phyloP scores from a whole-genome alignment of 176 grass and related monocot genomes.

The Triticum monococcum region DNA sequence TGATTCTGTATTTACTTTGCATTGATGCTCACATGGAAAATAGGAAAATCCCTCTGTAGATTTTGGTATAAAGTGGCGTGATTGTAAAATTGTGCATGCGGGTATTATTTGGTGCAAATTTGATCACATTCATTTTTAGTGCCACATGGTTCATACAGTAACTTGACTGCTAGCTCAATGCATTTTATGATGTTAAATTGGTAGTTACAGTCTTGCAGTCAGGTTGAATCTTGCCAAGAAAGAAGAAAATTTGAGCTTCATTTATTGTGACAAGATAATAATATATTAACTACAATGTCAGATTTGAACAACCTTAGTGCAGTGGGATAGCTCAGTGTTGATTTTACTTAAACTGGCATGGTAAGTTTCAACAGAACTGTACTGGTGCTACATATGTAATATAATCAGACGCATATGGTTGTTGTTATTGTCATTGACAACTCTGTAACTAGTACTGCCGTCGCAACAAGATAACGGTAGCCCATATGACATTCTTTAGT shows the following conservation, averaged over 20 bases:
- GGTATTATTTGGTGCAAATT: constrained; percentile 10
- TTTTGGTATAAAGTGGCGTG: not conserved
- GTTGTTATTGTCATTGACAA: not conserved
- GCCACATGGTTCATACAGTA: constrained; percentile 3
- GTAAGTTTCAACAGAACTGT: not conserved
- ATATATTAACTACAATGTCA: not conserved
- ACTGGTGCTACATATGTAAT: not conserved
- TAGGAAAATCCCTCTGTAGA: not conserved
- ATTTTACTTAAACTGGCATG: constrained; percentile 4
- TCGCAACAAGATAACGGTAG: not conserved
- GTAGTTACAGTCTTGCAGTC: not conserved
- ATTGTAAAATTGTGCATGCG: not conserved
- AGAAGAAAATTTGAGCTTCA: not conserved
- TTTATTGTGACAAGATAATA: not conserved
- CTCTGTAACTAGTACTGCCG: not conserved
- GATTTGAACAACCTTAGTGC: constrained; percentile 9
- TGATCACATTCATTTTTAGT: not conserved
- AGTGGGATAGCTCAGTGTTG: not conserved
- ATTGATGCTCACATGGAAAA: constrained; percentile 2
- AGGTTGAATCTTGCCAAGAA: constrained; percentile 11
- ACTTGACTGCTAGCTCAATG: not conserved
- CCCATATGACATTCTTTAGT: not conserved
- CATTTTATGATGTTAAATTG: constrained; percentile 10
- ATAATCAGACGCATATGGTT: not conserved
- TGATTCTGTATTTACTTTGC: not conserved